phyloP scores from a whole-genome alignment of 208 protist species.

The Angomonas desouzai region DNA sequence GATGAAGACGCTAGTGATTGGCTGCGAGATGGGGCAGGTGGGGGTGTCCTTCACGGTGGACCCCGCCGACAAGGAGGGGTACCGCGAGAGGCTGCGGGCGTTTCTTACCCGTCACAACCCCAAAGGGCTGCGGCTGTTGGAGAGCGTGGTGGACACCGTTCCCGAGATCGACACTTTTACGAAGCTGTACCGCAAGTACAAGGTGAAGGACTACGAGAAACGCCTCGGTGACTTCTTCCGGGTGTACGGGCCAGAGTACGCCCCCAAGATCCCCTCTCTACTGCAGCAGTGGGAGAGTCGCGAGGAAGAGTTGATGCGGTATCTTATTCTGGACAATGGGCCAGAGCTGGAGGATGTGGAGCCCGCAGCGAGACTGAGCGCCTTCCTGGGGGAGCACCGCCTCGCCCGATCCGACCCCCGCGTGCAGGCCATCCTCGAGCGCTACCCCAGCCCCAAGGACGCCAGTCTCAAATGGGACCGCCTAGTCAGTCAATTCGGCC shows the following conservation, averaged over 20 bases:
- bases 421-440: conserved; percentile 23
- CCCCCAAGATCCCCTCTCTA: conserved; percentile 33
- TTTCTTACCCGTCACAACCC: conserved; percentile 70
- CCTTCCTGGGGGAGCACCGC: conserved; percentile 49
- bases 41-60: conserved; percentile 62
- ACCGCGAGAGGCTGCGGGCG: conserved; percentile 41
- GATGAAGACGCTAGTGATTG: conserved; percentile 57
- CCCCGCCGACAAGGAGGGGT: conserved; percentile 43
- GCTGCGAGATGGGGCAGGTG: conserved; percentile 69
- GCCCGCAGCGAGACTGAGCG: conserved; percentile 36
- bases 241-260: conserved; percentile 56
- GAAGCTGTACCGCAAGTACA: conserved; percentile 71
- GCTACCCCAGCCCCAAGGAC: conserved; percentile 7
- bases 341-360: conserved; percentile 60
- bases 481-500: conserved; percentile 40
- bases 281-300: conserved; percentile 62
- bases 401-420: conserved; percentile 24
- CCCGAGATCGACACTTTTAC: conserved; percentile 75
- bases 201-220: conserved; percentile 51
- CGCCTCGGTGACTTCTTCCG: conserved; percentile 55
- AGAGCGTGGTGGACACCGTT: conserved; percentile 52
- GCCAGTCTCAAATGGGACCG: conserved; percentile 30
- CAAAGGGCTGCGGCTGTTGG: conserved; percentile 45
- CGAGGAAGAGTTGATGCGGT: conserved; percentile 76
- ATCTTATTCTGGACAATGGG: conserved; percentile 70